These are phyloP conservation scores for Lycium ferocissimum DNA, from an alignment of 257 asterid species.

Conservation along the genomic window DNA sequence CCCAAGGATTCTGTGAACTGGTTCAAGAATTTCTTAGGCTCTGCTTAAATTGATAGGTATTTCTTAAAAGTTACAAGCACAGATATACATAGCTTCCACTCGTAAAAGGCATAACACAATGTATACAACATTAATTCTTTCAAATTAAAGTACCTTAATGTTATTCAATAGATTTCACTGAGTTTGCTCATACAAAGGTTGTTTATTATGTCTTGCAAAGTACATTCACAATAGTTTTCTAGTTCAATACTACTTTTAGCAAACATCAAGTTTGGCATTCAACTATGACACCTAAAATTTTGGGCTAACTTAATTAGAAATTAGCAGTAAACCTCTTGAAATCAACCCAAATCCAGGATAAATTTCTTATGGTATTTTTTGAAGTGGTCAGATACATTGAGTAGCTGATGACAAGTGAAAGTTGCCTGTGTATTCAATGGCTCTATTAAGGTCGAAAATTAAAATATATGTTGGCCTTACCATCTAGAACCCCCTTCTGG, in stretches of 20 bases:
- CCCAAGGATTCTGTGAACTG: constrained; percentile 80
- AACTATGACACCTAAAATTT: too few species aligned
- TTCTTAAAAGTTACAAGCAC: background rate
- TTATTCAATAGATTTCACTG: background rate
- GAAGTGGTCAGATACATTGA: background rate
- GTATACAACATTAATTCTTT: constrained; percentile 1
- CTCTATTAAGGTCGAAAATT: too few species aligned
- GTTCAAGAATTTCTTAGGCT: constrained; percentile 76
- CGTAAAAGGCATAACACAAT: background rate
- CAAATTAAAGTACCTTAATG: background rate
- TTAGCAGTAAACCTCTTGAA: background rate
- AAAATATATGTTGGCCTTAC: background rate
- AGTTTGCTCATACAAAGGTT: background rate
- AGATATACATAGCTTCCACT: background rate
- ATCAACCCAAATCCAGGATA: background rate
- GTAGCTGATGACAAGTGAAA: background rate
- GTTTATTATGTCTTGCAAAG: background rate
- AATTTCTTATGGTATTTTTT: background rate
- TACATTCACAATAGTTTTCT: background rate
- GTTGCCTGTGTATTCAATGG: background rate
- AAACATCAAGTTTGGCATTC: background rate
- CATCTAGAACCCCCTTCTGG: background rate
- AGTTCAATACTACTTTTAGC: background rate
- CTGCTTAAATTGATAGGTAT: constrained; percentile 28
- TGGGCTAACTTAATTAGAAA: too few species aligned